Conservation (phyloP, 352 stramenopile genomes). For the Pythium volutum region DNA sequence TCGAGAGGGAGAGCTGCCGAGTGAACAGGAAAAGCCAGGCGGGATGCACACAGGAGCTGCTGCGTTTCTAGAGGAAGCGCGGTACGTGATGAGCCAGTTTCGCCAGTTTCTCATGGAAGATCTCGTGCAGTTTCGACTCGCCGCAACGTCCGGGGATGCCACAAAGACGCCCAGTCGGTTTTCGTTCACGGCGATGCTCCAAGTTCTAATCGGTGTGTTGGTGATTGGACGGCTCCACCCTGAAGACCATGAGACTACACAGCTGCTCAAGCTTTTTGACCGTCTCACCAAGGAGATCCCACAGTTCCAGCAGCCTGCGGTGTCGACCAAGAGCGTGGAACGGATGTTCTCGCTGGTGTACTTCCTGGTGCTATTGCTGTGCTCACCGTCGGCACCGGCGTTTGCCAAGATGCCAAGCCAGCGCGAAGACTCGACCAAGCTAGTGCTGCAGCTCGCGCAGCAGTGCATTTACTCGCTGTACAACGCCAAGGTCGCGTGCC, state of each 20-base stretch:
- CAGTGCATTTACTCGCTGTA: constrained; percentile 58
- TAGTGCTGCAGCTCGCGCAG: constrained; percentile 49
- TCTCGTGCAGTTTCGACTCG: constrained; percentile 16
- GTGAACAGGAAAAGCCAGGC: neutral
- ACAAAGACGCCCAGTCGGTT: constrained; percentile 17
- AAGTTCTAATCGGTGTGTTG: constrained; percentile 48
- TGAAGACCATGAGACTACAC: constrained; percentile 42
- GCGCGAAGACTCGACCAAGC: constrained; percentile 55
- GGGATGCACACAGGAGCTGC: neutral
- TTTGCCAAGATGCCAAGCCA: constrained; percentile 60
- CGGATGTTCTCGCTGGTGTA: constrained; percentile 53
- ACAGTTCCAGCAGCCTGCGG: neutral
- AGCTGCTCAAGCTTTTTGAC: constrained; percentile 45
- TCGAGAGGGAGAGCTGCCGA: constrained; percentile 5
- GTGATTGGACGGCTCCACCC: constrained; percentile 46
- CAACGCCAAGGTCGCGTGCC: constrained; percentile 40
- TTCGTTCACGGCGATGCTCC: constrained; percentile 32
- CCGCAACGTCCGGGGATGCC: neutral
- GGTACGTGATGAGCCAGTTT: constrained; percentile 24
- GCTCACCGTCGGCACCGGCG: constrained; percentile 43
- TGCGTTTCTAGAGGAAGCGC: constrained; percentile 20
- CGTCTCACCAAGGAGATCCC: constrained; percentile 32
- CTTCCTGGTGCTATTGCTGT: constrained; percentile 52
- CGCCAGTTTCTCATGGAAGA: constrained; percentile 21
- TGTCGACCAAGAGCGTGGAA: constrained; percentile 21